phyloP scores from a whole-genome alignment of 768 basidiomycete genomes.

The Galerina marginata region DNA sequence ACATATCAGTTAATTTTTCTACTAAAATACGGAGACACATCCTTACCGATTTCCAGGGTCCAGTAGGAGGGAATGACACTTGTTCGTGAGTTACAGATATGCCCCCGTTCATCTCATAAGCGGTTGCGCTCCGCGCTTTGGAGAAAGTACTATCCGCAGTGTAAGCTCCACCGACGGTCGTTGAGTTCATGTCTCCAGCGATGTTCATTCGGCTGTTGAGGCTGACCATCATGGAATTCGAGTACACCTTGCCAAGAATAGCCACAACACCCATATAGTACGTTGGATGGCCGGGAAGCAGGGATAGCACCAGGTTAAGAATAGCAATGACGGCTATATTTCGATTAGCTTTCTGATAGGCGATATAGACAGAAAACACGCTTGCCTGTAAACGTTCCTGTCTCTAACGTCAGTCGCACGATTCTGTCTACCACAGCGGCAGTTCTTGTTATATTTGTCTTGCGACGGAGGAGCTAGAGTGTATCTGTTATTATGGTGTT shows the following conservation, averaged over 20 bases:
- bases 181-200: background rate
- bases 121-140: background rate
- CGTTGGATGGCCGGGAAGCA: conserved; percentile 12
- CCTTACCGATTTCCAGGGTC: conserved; percentile 3
- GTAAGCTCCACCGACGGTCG: background rate
- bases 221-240: conserved; percentile 16
- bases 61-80: conserved; percentile 10
- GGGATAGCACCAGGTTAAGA: conserved; percentile 9
- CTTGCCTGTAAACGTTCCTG: conserved; percentile 11
- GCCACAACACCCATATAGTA: conserved; percentile 12
- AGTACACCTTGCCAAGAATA: conserved; percentile 16
- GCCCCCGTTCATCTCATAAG: conserved; percentile 11
- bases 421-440: conserved; percentile 8
- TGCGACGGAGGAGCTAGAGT: conserved; percentile 5
- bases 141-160: background rate
- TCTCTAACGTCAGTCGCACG: conserved; percentile 12
- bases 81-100: conserved; percentile 9
- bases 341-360: background rate
- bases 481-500: background rate
- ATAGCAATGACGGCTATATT: conserved; percentile 11
- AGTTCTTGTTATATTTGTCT: conserved; percentile 13
- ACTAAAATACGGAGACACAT: too few relatives aligned
- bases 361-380: background rate
- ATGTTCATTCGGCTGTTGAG: conserved; percentile 17
- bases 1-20: too few relatives aligned